These are phyloP conservation scores for Trichosporon ovoides DNA, from an alignment of 1,284 basidiomycete genomes.

Conservation along the genomic window DNA sequence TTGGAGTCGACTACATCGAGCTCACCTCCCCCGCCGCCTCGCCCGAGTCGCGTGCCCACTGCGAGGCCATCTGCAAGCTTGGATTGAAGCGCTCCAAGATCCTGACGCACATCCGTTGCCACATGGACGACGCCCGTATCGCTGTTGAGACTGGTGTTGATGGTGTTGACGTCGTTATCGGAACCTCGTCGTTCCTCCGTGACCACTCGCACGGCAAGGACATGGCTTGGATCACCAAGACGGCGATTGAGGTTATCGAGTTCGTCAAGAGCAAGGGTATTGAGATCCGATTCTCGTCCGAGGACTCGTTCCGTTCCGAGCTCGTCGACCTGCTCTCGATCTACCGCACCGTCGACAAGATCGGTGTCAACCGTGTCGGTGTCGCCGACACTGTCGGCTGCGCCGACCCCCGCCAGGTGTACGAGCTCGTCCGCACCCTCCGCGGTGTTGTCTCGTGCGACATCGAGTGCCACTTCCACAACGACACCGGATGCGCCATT, in stretches of 20 bases:
- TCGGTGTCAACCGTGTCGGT: conserved; percentile 98
- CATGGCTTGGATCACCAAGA: conserved; percentile 99
- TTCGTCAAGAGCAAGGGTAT: conserved; percentile 99
- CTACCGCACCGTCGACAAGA: conserved; percentile 99
- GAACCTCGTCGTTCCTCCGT: conserved; percentile 96
- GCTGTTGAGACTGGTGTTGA: conserved; percentile 99
- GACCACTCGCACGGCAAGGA: conserved; percentile 99
- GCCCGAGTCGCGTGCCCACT: conserved; percentile 89
- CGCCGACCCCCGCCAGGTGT: conserved; percentile 97
- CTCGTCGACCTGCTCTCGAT: conserved; percentile 97
- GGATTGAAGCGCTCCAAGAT: conserved; percentile 79
- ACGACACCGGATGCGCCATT: conserved; percentile 90
- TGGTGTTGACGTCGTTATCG: conserved; percentile 99
- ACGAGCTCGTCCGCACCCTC: conserved; percentile 94
- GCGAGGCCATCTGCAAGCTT: conserved; percentile 99
- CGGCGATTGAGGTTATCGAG: conserved; percentile 92
- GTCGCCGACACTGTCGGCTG: conserved; percentile 99
- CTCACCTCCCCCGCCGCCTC: conserved; percentile 97
- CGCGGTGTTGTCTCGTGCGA: conserved; percentile 93
- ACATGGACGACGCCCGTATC: conserved; percentile 99
- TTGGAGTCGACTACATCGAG: conserved; percentile 99
- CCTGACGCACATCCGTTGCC: conserved; percentile 97
- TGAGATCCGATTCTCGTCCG: conserved; percentile 98
- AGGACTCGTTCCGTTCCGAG: conserved; percentile 99
- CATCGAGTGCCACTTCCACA: conserved; percentile 98